phyloP scores from a whole-genome alignment of 352 stramenopile genomes.

The Pythium brassicae region DNA sequence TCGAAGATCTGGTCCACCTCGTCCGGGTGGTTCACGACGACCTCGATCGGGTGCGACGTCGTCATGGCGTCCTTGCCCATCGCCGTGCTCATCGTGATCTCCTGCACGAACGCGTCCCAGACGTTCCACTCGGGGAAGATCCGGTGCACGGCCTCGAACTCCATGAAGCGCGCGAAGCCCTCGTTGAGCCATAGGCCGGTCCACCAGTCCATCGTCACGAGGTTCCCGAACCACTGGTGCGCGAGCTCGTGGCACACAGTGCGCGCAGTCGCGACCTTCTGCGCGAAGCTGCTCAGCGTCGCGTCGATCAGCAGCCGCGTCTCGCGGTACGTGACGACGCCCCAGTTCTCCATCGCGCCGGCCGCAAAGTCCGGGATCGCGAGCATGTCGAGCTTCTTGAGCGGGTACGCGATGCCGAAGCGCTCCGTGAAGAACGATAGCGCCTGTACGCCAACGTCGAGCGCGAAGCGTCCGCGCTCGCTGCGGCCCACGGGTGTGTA shows the following conservation, averaged over 20 bases:
- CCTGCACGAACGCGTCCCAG: conserved; percentile 94
- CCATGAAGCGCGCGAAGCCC: conserved; percentile 96
- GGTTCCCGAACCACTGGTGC: conserved; percentile 97
- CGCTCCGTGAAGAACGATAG: conserved; percentile 68
- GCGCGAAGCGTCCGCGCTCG: conserved; percentile 87
- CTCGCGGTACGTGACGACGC: conserved; percentile 95
- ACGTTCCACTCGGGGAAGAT: conserved; percentile 94
- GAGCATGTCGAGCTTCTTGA: conserved; percentile 98
- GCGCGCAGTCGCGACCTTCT: conserved; percentile 80
- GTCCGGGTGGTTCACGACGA: conserved; percentile 89
- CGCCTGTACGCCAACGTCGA: conserved; percentile 61
- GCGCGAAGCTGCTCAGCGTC: conserved; percentile 35
- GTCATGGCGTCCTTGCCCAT: conserved; percentile 92
- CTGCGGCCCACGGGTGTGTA: conserved; percentile 93
- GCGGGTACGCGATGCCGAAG: conserved; percentile 91
- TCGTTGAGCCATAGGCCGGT: conserved; percentile 97
- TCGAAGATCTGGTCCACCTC: conserved; percentile 99
- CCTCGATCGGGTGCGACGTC: conserved; percentile 92
- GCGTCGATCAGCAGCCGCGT: conserved; percentile 85
- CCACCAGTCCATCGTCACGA: conserved; percentile 99
- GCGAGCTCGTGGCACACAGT: conserved; percentile 98
- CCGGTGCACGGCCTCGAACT: conserved; percentile 91
- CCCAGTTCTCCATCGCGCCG: conserved; percentile 96
- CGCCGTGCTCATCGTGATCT: conserved; percentile 63
- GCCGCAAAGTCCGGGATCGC: conserved; percentile 90